A percentile compares a stretch with the other conserved stretches of the same genome.
Evolutionary conservation across 2,329 filamentous ascomycete species (phyloP).

Genomic region (Aspergillus puulaauensis): DNA sequence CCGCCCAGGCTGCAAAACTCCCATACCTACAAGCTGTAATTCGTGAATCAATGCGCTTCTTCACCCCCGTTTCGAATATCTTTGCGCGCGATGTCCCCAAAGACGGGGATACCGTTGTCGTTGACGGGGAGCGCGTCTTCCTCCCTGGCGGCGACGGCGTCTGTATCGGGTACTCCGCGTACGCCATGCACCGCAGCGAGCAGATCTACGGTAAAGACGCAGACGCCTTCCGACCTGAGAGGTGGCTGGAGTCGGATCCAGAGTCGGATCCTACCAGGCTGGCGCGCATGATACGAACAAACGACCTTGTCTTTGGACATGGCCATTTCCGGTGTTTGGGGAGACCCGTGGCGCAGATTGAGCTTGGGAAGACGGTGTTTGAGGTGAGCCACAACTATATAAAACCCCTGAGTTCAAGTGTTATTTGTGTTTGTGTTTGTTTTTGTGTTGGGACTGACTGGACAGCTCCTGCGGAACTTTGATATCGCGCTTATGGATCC

Average conservation of each 20-base stretch:
- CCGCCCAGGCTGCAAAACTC: no score
- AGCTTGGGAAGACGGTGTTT: neutral
- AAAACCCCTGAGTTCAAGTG: no score
- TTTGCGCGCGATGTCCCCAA: no score
- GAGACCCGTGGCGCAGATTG: neutral
- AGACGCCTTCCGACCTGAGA: neutral
- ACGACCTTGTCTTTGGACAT: neutral
- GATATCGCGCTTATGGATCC: neutral
- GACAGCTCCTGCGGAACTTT: neutral
- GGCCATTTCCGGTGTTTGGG: neutral
- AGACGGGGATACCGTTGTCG: no score
- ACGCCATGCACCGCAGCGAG: neutral
- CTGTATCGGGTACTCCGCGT: neutral
- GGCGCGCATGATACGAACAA: neutral
- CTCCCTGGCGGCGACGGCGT: neutral
- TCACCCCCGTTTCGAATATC: no score
- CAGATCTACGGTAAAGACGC: neutral
- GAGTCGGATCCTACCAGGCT: neutral
- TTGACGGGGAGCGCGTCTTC: no score
- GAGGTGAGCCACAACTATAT: neutral
- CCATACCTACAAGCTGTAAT: no score
- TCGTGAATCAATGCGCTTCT: no score
- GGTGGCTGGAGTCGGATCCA: neutral
- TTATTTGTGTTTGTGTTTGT: no score
- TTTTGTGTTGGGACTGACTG: neutral